Base-by-base conservation (phyloP, 208 protist genomes). In the Naegleria lovaniensis region DNA sequence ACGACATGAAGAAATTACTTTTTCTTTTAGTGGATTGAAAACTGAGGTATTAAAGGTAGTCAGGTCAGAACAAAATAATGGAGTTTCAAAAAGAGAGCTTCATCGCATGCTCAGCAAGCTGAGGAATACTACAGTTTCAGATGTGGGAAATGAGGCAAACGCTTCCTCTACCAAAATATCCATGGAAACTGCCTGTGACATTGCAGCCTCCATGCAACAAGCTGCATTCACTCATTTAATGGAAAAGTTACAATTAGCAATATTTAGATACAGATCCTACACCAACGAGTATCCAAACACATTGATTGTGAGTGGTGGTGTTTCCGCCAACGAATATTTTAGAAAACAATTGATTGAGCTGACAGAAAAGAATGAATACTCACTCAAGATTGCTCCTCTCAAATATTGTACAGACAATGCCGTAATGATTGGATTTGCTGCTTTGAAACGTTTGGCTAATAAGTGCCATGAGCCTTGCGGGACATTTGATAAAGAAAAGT, bases 341-440 rank as follows among this genome's bases (percentile, higher is more conserved):
- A 41, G 90, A 83, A 13, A 41, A 4, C 29, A 52, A 9, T 19
- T 92, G n/a, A 9, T 43, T 0, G 41, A 41, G 33, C 0, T 92
- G 7, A 25, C n/a, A 40, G 13, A 55, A 13, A 76, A 91, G 40
- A 11, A 84, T 41, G 16, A 88, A 16, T 75, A 55, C 11, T 16
- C 59, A 29, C n/a, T 91, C 0, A 15, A 89, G 9, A n/a, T 75
- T 29, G 33, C 90, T 83, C 83, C 90, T 29, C 6, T 84, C 2
- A 48, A 29, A n/a, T 76, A 59, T 43, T 92, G 90, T 22, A 92
- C 90, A 43, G 90, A 92, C 52, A 92, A 92, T 89, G 90, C 41
- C 4, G 85, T 92, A 6, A 92, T 92, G 90, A 38, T 92, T 16
- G 83, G 48, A 33, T 92, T 9, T 88, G 58, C 75, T n/a, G 90